These are phyloP conservation scores for Phytophthora hibernalis DNA, from an alignment of 352 stramenopile species.

Conservation along the genomic window DNA sequence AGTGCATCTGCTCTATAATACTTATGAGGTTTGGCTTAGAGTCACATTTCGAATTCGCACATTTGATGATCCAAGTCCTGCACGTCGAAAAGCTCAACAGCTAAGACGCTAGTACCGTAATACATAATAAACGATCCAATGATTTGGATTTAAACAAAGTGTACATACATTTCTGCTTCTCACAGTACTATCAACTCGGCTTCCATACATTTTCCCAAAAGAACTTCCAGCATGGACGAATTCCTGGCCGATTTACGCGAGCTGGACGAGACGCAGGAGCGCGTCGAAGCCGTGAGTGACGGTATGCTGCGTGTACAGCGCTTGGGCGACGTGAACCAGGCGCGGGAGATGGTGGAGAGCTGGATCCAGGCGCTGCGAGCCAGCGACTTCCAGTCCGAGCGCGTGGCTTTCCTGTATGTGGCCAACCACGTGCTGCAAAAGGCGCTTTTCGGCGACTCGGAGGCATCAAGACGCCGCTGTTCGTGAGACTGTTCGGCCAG, in stretches of 20 bases:
- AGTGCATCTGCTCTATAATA: constrained; percentile 8
- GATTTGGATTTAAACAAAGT: background rate
- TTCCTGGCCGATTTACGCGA: constrained; percentile 79
- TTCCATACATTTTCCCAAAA: constrained; percentile 11
- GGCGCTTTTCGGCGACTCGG: constrained; percentile 47
- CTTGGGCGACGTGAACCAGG: constrained; percentile 34
- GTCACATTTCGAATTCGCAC: background rate
- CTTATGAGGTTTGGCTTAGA: constrained; percentile 2
- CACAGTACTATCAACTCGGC: background rate
- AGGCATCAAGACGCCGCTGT: constrained; percentile 27
- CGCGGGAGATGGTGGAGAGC: constrained; percentile 61
- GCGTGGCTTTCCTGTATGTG: constrained; percentile 85
- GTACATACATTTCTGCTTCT: background rate
- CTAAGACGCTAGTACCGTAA: constrained; percentile 9
- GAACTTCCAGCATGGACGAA: constrained; percentile 61
- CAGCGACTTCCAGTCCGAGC: constrained; percentile 83
- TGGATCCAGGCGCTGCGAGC: constrained; percentile 73
- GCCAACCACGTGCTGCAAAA: constrained; percentile 89
- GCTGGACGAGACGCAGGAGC: constrained; percentile 85
- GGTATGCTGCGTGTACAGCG: constrained; percentile 67
- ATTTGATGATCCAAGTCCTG: constrained; percentile 1
- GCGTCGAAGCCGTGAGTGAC: constrained; percentile 82
- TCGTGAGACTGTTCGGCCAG: constrained; percentile 42
- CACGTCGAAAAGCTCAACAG: constrained; percentile 7
- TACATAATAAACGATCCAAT: background rate